These are phyloP conservation scores for Chondrus crispus DNA, from an alignment of 23 red algal genomes.

Conservation along the genomic window DNA sequence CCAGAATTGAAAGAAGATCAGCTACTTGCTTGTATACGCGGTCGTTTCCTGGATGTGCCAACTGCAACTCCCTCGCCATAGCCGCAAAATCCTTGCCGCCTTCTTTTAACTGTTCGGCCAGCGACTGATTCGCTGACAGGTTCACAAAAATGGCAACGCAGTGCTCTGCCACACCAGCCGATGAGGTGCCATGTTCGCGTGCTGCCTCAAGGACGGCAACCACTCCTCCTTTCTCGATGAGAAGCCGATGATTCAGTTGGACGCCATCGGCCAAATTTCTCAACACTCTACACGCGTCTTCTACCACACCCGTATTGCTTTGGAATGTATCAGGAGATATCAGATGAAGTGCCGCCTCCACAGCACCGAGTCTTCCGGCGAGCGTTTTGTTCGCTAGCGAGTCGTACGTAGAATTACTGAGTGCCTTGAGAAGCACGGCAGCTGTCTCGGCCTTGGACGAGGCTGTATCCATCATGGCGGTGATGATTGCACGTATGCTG, in stretches of 20 bases:
- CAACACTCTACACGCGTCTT: constrained; percentile 46
- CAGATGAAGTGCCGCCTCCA: constrained; percentile 39
- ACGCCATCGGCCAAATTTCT: constrained; percentile 56
- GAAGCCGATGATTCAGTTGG: constrained; percentile 23
- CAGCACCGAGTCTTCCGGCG: constrained; percentile 44
- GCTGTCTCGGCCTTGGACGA: not conserved
- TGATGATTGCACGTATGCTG: constrained; percentile 22
- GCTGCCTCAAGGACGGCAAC: constrained; percentile 22
- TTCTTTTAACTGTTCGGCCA: constrained; percentile 33
- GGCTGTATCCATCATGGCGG: constrained; percentile 1
- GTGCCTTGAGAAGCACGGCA: constrained; percentile 46
- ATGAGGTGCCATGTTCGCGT: constrained; percentile 17
- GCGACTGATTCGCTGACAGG: constrained; percentile 22
- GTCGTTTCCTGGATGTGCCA: constrained; percentile 28
- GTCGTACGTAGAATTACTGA: constrained; percentile 54
- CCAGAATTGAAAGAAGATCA: not conserved
- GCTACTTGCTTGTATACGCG: constrained; percentile 28
- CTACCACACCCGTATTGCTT: not conserved
- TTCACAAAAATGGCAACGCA: constrained; percentile 57
- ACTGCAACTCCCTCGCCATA: constrained; percentile 5
- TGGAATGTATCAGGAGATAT: constrained; percentile 17
- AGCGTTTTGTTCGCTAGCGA: constrained; percentile 52
- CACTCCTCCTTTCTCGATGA: constrained; percentile 32
- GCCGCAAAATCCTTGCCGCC: constrained; percentile 11
- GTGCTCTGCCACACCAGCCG: constrained; percentile 55